Percentiles rank a stretch among this genome's conserved stretches.
phyloP scores from a whole-genome alignment of 2,329 filamentous ascomycete genomes.

The Cladosporium sp. region DNA sequence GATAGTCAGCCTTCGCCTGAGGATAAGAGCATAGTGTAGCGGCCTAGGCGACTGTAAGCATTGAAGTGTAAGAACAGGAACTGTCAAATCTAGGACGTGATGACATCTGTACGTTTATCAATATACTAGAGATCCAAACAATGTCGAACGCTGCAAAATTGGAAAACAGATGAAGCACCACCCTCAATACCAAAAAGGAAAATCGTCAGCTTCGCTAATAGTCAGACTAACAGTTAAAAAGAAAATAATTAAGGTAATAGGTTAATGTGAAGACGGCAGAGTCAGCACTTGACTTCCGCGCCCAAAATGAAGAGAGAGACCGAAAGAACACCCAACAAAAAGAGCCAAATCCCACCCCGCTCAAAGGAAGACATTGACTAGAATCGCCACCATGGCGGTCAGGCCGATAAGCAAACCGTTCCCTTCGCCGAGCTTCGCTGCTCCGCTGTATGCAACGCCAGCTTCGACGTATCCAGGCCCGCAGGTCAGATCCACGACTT shows the following conservation, averaged over 20 bases:
- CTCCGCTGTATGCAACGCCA: slow-evolving; percentile 3
- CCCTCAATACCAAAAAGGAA: not conserved
- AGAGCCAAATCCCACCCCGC: not conserved
- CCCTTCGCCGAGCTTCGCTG: not conserved
- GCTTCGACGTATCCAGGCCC: slow-evolving; percentile 52
- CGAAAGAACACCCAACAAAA: not conserved
- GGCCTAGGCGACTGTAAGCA: no score
- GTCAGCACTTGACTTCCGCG: slow-evolving; percentile 6
- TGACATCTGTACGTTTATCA: not conserved
- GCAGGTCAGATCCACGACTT: slow-evolving; percentile 67
- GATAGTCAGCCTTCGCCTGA: no score
- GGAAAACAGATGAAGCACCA: not conserved
- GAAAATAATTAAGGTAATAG: not conserved
- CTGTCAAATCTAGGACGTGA: not conserved
- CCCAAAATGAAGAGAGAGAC: not conserved
- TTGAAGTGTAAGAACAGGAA: not conserved
- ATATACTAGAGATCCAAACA: not conserved
- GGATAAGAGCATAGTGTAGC: no score
- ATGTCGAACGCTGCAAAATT: not conserved
- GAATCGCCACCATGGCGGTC: not conserved
- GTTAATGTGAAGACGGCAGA: not conserved
- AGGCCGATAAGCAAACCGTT: not conserved
- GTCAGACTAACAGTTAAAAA: no score
- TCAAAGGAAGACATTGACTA: not conserved
- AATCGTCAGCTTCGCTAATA: not conserved